A percentile compares a stretch with the other conserved stretches of the same genome.
Conservation (phyloP, 2,329 filamentous ascomycete species). For the Alternaria triticimaculans region DNA sequence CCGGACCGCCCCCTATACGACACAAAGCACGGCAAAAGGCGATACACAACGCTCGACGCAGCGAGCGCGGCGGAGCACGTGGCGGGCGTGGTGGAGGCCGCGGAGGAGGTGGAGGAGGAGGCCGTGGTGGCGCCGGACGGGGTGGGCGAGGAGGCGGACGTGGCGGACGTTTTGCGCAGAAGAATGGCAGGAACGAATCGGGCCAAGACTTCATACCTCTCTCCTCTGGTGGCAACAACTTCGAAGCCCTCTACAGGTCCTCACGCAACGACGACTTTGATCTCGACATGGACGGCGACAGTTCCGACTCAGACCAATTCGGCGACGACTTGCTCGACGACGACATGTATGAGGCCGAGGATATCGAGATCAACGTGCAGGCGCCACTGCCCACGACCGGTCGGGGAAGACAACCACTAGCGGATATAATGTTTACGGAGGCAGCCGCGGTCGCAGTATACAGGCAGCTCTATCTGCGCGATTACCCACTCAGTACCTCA, state of each 20-base stretch:
- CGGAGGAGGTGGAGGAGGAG: neutral
- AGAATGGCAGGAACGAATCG: constrained; percentile 3
- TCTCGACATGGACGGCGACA: constrained; percentile 17
- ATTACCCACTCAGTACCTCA: constrained; percentile 22
- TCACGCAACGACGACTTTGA: constrained; percentile 17
- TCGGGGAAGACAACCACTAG: constrained; percentile 2
- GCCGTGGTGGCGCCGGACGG: neutral
- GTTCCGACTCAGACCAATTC: constrained; percentile 1
- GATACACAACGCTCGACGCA: constrained; percentile 23
- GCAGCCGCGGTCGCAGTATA: constrained; percentile 26
- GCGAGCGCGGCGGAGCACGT: constrained; percentile 5
- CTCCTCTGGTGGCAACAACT: constrained; percentile 20
- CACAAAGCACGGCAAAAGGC: constrained; percentile 30
- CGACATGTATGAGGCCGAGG: constrained; percentile 22
- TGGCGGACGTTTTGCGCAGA: constrained; percentile 13
- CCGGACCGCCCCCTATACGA: constrained; percentile 21
- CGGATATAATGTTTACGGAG: constrained; percentile 30
- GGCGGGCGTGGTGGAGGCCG: neutral
- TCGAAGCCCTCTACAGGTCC: constrained; percentile 22
- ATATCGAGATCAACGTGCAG: constrained; percentile 34
- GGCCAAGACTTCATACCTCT: constrained; percentile 22
- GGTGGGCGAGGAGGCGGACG: constrained; percentile 4
- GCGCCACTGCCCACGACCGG: constrained; percentile 6
- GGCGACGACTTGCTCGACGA: constrained; percentile 16
- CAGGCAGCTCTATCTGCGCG: constrained; percentile 13